Evolutionary conservation across 306 rosid genomes (phyloP), one percentile per base, ranked within the genome.

Genomic region (Prinsepia uniflora): DNA sequence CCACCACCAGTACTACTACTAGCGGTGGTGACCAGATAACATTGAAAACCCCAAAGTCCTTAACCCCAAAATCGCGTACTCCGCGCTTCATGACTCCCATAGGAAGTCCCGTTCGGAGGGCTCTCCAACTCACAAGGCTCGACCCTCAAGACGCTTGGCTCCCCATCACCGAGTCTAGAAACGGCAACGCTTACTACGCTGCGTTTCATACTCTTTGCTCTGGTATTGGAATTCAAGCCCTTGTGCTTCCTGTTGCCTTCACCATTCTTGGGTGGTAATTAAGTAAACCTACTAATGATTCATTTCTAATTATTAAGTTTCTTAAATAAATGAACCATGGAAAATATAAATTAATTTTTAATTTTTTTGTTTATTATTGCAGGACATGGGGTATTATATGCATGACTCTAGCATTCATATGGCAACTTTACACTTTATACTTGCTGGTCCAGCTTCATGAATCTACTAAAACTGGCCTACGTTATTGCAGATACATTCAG

Each of bases 91-190:
- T 69, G 50, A 76, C 80, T 43, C 80, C 80, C 1, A 76, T 76
- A 24, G 80, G 80, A 22, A 76, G 80, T 69, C 80, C 80, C 9
- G 22, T 76, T n/a, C 42, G 80, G 55, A 68, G 80, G 65, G 80
- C 80, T 42, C 75, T 76, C 20, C 15, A 69, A 10, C 80, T 76
- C 57, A 76, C 80, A 4, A 76, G 64, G 80, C 77, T 70, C 19
- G 75, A 77, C 79, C 82, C 82, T 6, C 74, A 74, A 17, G 89
- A 85, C 40, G 84, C 89, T 0, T 85, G 89, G 89, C 86, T 85
- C n/a, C 89, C 89, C 5, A 82, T 85, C 69, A 85, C 86, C 5
- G 86, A 85, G 78, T 85, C 89, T 9, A 80, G 86, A 75, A 82
- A 84, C 14, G 87, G 87, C 3, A 84, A 84, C 39, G 81, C 80